Base-by-base conservation (phyloP, 768 basidiomycete genomes). In the Collybia sp. region DNA sequence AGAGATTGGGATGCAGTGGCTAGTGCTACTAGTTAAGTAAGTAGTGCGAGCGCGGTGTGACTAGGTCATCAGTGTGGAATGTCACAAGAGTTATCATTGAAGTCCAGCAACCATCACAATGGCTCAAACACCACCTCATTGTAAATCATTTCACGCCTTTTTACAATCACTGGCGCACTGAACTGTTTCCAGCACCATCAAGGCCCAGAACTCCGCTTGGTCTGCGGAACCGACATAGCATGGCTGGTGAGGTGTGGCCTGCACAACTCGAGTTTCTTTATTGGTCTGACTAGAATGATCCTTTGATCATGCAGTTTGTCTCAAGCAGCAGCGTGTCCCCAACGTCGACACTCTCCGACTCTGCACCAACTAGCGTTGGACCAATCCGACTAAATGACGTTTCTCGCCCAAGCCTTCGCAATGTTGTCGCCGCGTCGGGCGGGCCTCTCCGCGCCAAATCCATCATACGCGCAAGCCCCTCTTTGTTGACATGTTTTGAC, bases 401-500 rank as follows among this genome's bases (percentile, higher is more conserved):
- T 30, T 55, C 58, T 57, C 69, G 50, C 53, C 60, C 62, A 17
- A 56, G 56, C 30, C 56, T 71, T 50, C 64, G 61, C 20, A 58
- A 54, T 36, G 55, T 60, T 15, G 56, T 58, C 40, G 57, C 66
- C 37, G 53, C 61, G n/a, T 54, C 61, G 31, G 48, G 49, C 19
- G 47, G 46, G 34, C 58, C 56, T 18, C 62, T 59, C 18, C 45
- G 39, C 42, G 57, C 68, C 61, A 59, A 72, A 64, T 58, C 74
- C 30, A 53, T 66, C 16, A 73, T 88, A 54, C 81, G 83, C 35
- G 67, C 79, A 17, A 87, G 90, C 60, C 76, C 83, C 4, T 66
- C 83, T 6, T 67, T 88, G 35, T 58, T 80, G 45, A 86, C 85
- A 30, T 85, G 79, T 51, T 92, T 92, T 55, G 87, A 91, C 61